A percentile compares a stretch with the other conserved stretches of the same genome.
Conservation (phyloP, 306 rosid genomes). For the Hippophae tibetana region DNA sequence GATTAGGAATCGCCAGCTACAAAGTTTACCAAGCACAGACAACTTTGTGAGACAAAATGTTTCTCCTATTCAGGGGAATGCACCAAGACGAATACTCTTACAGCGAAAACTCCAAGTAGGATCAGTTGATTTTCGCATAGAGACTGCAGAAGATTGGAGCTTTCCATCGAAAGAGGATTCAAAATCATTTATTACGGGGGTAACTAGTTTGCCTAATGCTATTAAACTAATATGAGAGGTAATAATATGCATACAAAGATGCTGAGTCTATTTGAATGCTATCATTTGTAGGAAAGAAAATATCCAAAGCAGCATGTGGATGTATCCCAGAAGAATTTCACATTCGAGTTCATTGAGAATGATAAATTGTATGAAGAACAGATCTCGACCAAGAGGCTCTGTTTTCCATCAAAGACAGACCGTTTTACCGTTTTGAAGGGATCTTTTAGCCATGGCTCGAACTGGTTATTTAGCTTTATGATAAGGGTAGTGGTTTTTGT, state of each 20-base stretch:
- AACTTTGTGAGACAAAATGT: slow-evolving; percentile 15
- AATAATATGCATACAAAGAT: slow-evolving; percentile 5
- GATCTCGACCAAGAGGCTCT: slow-evolving; percentile 12
- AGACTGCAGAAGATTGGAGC: neutral
- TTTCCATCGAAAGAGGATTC: slow-evolving; percentile 25
- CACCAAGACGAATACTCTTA: slow-evolving; percentile 55
- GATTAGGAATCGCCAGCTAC: slow-evolving; percentile 26
- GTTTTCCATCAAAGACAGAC: slow-evolving; percentile 16
- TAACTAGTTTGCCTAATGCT: slow-evolving; percentile 28
- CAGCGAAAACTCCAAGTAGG: slow-evolving; percentile 1
- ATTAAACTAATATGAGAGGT: slow-evolving; percentile 7
- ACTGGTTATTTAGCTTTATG: slow-evolving; percentile 34
- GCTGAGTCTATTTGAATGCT: slow-evolving; percentile 20
- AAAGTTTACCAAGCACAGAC: slow-evolving; percentile 10
- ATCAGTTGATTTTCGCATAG: slow-evolving; percentile 12
- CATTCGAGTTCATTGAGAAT: slow-evolving; percentile 14
- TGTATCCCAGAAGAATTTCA: slow-evolving; percentile 11
- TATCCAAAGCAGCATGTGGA: slow-evolving; percentile 26
- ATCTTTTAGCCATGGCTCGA: slow-evolving; percentile 17
- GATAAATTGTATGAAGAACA: slow-evolving; percentile 20
- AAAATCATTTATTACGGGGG: slow-evolving; percentile 35
- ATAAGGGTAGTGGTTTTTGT: slow-evolving; percentile 31
- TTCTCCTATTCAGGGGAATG: slow-evolving; percentile 28
- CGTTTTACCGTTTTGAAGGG: slow-evolving; percentile 15
- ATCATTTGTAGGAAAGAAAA: slow-evolving; percentile 37